Evolutionary conservation across 2,329 filamentous ascomycete genomes (phyloP).

Genomic region (Chaetomiaceae sp.): DNA sequence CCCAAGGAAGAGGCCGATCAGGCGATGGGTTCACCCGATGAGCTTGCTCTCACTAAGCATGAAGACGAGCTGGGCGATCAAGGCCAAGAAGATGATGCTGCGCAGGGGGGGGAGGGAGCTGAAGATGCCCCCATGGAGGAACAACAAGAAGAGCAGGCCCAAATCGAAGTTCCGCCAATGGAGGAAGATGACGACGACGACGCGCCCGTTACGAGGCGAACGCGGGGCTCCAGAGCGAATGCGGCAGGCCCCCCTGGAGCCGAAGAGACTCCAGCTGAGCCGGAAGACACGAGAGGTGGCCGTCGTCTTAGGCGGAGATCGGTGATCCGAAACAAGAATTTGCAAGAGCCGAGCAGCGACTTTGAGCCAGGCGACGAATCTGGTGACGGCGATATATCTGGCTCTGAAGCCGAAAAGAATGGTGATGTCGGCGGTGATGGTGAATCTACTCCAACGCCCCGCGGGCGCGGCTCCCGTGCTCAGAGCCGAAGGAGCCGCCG

Average conservation of each 20-base stretch:
- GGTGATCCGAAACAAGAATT: constrained; percentile 41
- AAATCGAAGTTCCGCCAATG: constrained; percentile 31
- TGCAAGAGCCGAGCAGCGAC: constrained; percentile 55
- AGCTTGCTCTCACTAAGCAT: constrained; percentile 29
- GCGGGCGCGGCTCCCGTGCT: constrained; percentile 38
- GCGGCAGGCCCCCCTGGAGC: constrained; percentile 25
- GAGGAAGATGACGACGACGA: constrained; percentile 23
- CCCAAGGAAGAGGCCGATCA: constrained; percentile 32
- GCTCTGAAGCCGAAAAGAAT: constrained; percentile 28
- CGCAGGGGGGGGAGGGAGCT: constrained; percentile 6
- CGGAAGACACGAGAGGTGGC: constrained; percentile 31
- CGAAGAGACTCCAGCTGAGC: constrained; percentile 25
- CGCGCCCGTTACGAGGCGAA: constrained; percentile 16
- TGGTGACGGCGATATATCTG: constrained; percentile 48
- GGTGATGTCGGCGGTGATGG: constrained; percentile 42
- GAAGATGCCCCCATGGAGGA: constrained; percentile 27
- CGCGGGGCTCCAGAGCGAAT: constrained; percentile 41
- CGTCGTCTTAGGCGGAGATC: constrained; percentile 47
- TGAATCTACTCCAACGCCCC: constrained; percentile 47
- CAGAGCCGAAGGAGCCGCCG: constrained; percentile 45
- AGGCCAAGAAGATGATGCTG: constrained; percentile 8
- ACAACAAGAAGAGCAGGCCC: constrained; percentile 31
- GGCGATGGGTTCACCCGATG: constrained; percentile 30
- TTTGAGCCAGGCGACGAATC: constrained; percentile 59
- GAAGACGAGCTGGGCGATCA: constrained; percentile 32